Evolutionary conservation across 352 stramenopile species (phyloP).

Genomic region (Phytophthora nicotianae): DNA sequence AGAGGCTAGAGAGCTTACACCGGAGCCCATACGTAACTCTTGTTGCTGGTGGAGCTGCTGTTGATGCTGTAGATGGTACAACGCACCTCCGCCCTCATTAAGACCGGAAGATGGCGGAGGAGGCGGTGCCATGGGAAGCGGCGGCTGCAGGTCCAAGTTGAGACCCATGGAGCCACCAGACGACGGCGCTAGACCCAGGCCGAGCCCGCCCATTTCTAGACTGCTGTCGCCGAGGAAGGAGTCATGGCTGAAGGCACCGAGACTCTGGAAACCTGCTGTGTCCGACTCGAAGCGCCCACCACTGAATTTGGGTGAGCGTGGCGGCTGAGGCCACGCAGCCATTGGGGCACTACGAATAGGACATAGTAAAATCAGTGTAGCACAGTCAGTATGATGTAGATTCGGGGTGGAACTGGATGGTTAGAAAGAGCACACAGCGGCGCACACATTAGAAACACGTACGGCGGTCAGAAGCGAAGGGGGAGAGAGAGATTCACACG

Average conservation of each 20-base stretch:
- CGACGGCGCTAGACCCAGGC: constrained; percentile 16
- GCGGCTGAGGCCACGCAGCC: constrained; percentile 36
- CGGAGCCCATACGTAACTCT: constrained; percentile 20
- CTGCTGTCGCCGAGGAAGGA: constrained; percentile 20
- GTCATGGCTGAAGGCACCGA: constrained; percentile 28
- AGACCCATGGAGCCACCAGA: constrained; percentile 16
- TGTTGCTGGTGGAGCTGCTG: constrained; percentile 49
- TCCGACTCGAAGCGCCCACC: constrained; percentile 29
- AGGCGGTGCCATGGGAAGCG: constrained; percentile 22
- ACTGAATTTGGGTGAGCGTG: constrained; percentile 25
- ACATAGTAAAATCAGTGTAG: constrained; percentile 18
- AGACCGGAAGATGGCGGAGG: constrained; percentile 28
- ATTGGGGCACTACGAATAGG: constrained; percentile 36
- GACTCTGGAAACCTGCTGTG: constrained; percentile 20
- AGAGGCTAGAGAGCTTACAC: constrained; percentile 23
- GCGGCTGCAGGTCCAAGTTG: constrained; percentile 10
- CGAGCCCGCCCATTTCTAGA: constrained; percentile 25
- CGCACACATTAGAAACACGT: constrained; percentile 5
- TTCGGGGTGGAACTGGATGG: neutral
- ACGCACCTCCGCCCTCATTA: constrained; percentile 14
- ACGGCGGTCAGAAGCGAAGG: constrained; percentile 8
- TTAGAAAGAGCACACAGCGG: neutral
- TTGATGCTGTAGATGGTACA: constrained; percentile 56
- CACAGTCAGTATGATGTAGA: neutral
- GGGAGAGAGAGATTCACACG: neutral